phyloP scores from a whole-genome alignment of 805 yeast genomes.

The Kuraishia cidri region DNA sequence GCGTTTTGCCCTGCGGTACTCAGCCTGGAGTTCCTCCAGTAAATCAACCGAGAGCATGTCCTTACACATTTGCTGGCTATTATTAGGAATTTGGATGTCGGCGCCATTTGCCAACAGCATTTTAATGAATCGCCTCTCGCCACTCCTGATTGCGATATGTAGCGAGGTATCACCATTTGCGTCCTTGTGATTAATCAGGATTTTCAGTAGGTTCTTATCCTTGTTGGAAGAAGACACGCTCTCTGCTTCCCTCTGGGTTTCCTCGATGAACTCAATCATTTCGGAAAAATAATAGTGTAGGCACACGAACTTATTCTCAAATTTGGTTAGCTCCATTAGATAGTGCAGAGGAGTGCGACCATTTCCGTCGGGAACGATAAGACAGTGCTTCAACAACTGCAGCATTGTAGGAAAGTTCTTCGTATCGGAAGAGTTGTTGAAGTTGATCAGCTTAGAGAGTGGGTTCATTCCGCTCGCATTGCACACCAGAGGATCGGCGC shows the following conservation, averaged over 20 bases:
- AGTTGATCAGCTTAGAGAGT: constrained; percentile 57
- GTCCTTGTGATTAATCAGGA: constrained; percentile 70
- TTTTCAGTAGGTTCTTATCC: constrained; percentile 37
- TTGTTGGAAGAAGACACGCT: constrained; percentile 7
- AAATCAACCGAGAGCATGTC: constrained; percentile 7
- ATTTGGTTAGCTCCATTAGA: constrained; percentile 38
- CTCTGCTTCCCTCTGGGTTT: constrained; percentile 21
- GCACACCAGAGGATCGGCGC: constrained; percentile 49
- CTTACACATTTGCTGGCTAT: constrained; percentile 4
- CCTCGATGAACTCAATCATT: constrained; percentile 16
- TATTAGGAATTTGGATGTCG: constrained; percentile 11
- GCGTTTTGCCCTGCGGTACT: not conserved
- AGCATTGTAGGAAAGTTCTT: constrained; percentile 50
- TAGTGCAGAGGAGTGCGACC: constrained; percentile 73
- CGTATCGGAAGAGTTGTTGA: constrained; percentile 64
- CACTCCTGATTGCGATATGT: constrained; percentile 61
- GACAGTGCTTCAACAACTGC: constrained; percentile 52
- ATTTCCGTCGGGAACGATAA: constrained; percentile 62
- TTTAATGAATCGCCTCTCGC: constrained; percentile 34
- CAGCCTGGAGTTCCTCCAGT: constrained; percentile 8
- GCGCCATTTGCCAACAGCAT: constrained; percentile 40
- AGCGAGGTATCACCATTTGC: constrained; percentile 78
- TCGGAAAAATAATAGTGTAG: constrained; percentile 43
- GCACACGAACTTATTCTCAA: constrained; percentile 37
- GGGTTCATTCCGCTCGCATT: constrained; percentile 60